Base-by-base conservation (phyloP, 371 early-diverging fungal genomes). In the Syncephalastrum sp. region DNA sequence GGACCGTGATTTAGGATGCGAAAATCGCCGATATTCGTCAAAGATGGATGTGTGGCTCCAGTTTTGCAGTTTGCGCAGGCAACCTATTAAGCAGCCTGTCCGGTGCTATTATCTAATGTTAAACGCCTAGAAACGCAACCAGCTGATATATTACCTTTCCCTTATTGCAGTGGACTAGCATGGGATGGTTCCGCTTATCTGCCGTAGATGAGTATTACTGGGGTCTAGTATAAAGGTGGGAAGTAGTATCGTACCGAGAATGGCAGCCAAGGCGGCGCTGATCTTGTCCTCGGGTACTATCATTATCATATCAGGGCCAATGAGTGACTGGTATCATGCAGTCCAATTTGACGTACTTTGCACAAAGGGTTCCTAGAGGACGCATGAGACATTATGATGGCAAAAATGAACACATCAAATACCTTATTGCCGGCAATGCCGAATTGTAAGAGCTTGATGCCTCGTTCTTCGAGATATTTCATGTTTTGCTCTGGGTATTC, bases 361-460 rank as follows among this genome's bases (percentile, higher is more conserved):
- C n/a, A 95, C 95, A 82, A 97, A 97, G 3, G 96, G 96, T 77
- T 97, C 97, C 91, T 92, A 42, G 19, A n/a, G n/a, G 17, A 42
- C 19, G 2, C 24, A 56, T 25, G 47, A 49, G 12, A 48, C 1
- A 13, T 43, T 16, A 25, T 33, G 33, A 0, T 13, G 42, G 42
- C 27, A 46, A 15, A 23, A 6, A 21, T 27, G 0, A 4, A 41
- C 3, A 2, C 48, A 49, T 8, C 10, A 23, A 25, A 53, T 72
- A 91, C 91, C 83, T 96, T 96, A 71, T 95, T 95, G 5, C 98
- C 98, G 12, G 98, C 90, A 41, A 97, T 95, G 17, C 95, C 96
- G 73, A 97, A 97, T 64, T 96, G 97, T 60, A 91, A 86, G 42
- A 96, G 81, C 8, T 69, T 77, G 16, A 97, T 92, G 25, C 84